Evolutionary conservation across 2,329 filamentous ascomycete genomes (phyloP).

Genomic region (Fragosphaeria purpurea): DNA sequence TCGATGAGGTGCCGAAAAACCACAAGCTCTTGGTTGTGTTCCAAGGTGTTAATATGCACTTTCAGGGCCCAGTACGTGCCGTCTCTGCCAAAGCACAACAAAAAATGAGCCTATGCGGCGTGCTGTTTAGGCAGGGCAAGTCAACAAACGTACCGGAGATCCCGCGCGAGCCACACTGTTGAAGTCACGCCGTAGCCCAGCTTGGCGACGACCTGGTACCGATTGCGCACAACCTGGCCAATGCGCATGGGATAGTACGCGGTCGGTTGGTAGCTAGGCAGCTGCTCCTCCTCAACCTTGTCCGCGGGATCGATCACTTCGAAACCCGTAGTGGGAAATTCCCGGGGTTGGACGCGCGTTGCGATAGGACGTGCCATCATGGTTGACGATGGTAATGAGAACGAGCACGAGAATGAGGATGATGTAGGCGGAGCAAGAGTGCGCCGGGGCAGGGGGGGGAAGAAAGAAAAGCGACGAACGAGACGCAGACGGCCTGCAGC

Average conservation of each 20-base stretch:
- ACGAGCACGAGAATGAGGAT: too few relatives aligned
- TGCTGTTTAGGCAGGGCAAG: too few relatives aligned
- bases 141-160: conserved; percentile 11
- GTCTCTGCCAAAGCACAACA: conserved; percentile 7
- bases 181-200: conserved; percentile 16
- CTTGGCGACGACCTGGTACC: conserved; percentile 17
- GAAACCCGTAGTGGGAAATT: conserved; percentile 6
- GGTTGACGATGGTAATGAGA: too few relatives aligned
- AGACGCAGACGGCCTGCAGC: too few relatives aligned
- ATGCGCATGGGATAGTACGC: conserved; percentile 14
- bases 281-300: conserved; percentile 14
- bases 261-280: conserved; percentile 10
- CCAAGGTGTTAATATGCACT: conserved; percentile 18
- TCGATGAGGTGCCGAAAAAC: neutral
- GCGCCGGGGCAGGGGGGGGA: too few relatives aligned
- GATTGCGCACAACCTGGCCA: conserved; percentile 12
- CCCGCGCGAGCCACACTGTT: conserved; percentile 16
- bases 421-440: too few relatives aligned
- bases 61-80: conserved; percentile 23
- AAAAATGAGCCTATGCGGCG: neutral
- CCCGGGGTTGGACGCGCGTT: neutral
- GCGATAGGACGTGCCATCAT: too few relatives aligned
- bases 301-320: conserved; percentile 19
- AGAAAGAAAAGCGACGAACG: too few relatives aligned
- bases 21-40: neutral